Evolutionary conservation across 2,329 filamentous ascomycete species (phyloP).

Genomic region (Teratosphaeria gauchensis): DNA sequence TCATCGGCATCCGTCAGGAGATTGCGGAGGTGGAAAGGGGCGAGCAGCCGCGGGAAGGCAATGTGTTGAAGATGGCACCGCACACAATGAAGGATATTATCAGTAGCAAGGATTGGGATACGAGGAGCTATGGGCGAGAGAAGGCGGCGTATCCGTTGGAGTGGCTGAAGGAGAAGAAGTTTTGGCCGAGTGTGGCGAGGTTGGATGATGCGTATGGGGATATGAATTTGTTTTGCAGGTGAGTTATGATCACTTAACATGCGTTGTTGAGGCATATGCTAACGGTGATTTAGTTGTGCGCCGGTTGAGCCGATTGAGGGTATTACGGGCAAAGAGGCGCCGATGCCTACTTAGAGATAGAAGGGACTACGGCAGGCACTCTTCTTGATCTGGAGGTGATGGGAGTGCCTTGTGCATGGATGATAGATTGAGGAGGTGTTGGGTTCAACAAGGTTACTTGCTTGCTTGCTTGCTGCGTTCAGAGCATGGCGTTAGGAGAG

Average conservation of each 20-base stretch:
- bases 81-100: constrained; percentile 78
- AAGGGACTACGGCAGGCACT: neutral
- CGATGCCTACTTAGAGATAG: constrained; percentile 17
- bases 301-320: constrained; percentile 55
- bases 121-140: constrained; percentile 70
- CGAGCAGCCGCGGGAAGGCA: constrained; percentile 60
- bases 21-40: constrained; percentile 78
- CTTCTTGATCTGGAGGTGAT: neutral
- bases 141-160: constrained; percentile 77
- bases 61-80: constrained; percentile 81
- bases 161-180: constrained; percentile 88
- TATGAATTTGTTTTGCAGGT: constrained; percentile 84
- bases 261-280: neutral
- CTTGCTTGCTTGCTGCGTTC: neutral
- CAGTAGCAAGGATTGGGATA: constrained; percentile 56
- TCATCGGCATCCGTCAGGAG: constrained; percentile 77
- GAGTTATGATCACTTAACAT: constrained; percentile 7
- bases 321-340: constrained; percentile 24
- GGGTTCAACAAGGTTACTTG: neutral
- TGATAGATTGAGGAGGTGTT: neutral
- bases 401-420: neutral
- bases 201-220: constrained; percentile 87
- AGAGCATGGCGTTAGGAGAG: neutral
- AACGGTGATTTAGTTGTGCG: constrained; percentile 46
- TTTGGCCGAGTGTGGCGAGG: constrained; percentile 83